phyloP scores from a whole-genome alignment of 805 yeast species.

The Kazachstania taianensis region DNA sequence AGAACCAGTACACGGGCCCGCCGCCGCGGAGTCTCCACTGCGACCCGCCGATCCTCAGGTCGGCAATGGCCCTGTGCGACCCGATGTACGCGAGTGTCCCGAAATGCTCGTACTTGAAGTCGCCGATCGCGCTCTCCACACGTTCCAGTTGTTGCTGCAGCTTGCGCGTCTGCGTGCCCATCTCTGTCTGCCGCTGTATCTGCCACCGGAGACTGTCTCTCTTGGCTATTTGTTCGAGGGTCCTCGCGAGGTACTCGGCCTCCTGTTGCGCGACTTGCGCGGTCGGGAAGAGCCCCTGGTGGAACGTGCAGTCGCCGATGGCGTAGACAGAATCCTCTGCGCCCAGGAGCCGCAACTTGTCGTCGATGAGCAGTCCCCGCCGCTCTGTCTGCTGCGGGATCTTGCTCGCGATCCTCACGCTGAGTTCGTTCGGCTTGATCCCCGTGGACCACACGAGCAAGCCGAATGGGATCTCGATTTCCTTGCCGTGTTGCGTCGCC shows the following conservation, averaged over 20 bases:
- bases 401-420: conserved; percentile 52
- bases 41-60: conserved; percentile 65
- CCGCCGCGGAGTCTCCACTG: conserved; percentile 85
- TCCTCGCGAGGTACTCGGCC: conserved; percentile 69
- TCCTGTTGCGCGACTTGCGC: conserved; percentile 97
- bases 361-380: conserved; percentile 84
- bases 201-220: conserved; percentile 48
- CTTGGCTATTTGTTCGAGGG: conserved; percentile 54
- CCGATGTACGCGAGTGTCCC: conserved; percentile 95
- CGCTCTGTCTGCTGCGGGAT: conserved; percentile 65
- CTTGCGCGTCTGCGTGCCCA: conserved; percentile 23
- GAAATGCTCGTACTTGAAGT: conserved; percentile 75
- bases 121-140: conserved; percentile 36
- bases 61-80: conserved; percentile 88
- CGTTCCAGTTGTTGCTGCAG: conserved; percentile 37
- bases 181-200: conserved; percentile 25
- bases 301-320: conserved; percentile 87
- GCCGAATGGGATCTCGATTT: conserved; percentile 84
- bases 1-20: conserved; percentile 76
- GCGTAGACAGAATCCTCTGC: conserved; percentile 68
- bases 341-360: conserved; percentile 73
- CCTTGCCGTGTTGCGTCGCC: conserved; percentile 51
- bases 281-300: conserved; percentile 84
- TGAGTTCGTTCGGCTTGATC: conserved; percentile 75
- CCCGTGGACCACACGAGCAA: conserved; percentile 97